Percentiles rank a stretch among this genome's conserved stretches.
phyloP scores from a whole-genome alignment of 2,329 filamentous ascomycete species.

The Ilyonectria robusta region DNA sequence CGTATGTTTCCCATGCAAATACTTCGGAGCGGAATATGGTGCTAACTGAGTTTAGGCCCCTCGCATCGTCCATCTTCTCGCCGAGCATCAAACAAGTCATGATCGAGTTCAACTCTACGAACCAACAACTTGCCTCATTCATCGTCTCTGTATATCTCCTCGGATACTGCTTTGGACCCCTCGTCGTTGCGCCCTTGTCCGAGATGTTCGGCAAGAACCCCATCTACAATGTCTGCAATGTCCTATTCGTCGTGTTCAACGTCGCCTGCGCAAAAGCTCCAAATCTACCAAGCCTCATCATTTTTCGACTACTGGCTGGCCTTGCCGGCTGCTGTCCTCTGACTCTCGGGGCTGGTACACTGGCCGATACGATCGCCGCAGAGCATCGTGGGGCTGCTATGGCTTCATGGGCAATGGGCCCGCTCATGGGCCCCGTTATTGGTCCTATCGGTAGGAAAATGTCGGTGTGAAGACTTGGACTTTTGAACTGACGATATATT shows the following conservation, averaged over 20 bases:
- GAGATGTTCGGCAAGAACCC: constrained; percentile 62
- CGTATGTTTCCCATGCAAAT: constrained; percentile 28
- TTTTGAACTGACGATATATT: neutral
- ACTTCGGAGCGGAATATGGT: neutral
- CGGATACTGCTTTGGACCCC: constrained; percentile 64
- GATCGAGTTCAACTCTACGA: constrained; percentile 61
- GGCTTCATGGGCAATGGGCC: constrained; percentile 62
- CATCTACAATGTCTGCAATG: constrained; percentile 60
- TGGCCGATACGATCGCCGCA: constrained; percentile 64
- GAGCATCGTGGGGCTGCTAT: constrained; percentile 64
- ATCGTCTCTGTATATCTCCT: constrained; percentile 70
- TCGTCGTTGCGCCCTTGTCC: constrained; percentile 63
- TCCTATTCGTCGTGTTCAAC: constrained; percentile 70
- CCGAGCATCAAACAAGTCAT: constrained; percentile 68
- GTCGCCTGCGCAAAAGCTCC: constrained; percentile 62
- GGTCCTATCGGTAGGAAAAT: constrained; percentile 58
- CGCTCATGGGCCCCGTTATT: constrained; percentile 63
- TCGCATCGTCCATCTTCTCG: constrained; percentile 69
- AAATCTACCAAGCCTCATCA: constrained; percentile 59
- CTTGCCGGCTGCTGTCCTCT: constrained; percentile 58
- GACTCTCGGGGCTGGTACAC: constrained; percentile 65
- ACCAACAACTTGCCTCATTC: constrained; percentile 61
- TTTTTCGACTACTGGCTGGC: constrained; percentile 63
- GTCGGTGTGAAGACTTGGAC: neutral
- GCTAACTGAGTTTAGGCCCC: neutral